Conservation (phyloP, 441 rosid genomes). For the Macaranga tanarius region DNA sequence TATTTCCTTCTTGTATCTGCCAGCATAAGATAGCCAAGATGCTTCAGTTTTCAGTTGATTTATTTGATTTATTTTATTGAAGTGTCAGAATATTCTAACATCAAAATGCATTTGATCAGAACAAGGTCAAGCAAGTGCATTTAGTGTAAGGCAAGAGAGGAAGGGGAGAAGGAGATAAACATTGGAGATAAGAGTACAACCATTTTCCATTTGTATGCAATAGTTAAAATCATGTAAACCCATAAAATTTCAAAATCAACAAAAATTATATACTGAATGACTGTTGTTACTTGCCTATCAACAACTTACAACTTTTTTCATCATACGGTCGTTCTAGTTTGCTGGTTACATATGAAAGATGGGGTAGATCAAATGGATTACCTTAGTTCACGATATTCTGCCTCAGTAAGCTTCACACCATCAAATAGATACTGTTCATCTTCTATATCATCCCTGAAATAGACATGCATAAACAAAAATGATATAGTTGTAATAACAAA, state of each 20-base stretch:
- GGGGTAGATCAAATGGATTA: conserved; percentile 30
- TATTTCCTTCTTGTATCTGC: conserved; percentile 80
- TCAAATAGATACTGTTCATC: conserved; percentile 68
- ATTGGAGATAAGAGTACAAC: neutral
- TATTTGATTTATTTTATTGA: neutral
- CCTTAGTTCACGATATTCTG: conserved; percentile 63
- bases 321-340: neutral
- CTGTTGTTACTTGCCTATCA: neutral
- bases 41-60: neutral
- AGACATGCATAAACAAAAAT: conserved; percentile 16
- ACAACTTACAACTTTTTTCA: neutral
- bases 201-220: neutral
- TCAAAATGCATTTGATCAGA: no score
- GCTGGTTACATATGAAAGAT: neutral
- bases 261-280: neutral
- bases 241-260: neutral
- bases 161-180: neutral
- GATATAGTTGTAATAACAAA: conserved; percentile 11
- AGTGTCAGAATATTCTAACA: neutral
- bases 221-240: neutral
- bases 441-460: conserved; percentile 43
- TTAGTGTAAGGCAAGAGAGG: neutral
- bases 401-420: conserved; percentile 74
- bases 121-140: no score
- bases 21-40: conserved; percentile 23